Percentiles rank a stretch among this genome's conserved stretches.
Conservation (phyloP, 192 early-diverging fungal genomes). For the Phlyctochytrium arcticum region DNA sequence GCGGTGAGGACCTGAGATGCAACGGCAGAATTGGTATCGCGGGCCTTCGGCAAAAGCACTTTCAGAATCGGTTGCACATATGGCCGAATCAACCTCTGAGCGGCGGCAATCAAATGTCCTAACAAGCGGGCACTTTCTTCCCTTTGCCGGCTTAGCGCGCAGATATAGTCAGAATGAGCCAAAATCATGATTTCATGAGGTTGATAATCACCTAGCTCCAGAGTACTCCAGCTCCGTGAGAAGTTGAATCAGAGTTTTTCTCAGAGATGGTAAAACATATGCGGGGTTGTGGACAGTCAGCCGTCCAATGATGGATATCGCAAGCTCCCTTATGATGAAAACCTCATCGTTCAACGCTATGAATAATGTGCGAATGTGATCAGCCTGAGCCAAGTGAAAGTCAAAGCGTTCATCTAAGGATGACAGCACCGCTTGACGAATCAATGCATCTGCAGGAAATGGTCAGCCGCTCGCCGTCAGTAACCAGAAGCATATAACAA, state of each 20-base stretch:
- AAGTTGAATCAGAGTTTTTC: slow-evolving; percentile 80
- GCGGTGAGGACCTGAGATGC: slow-evolving; percentile 75
- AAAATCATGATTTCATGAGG: no score
- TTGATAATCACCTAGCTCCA: slow-evolving; percentile 43
- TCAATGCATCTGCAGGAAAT: slow-evolving; percentile 60
- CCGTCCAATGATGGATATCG: slow-evolving; percentile 82
- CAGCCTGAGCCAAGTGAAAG: slow-evolving; percentile 82
- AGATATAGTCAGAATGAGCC: background rate
- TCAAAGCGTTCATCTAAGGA: slow-evolving; percentile 83
- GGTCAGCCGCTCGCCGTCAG: background rate
- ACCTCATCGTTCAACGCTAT: slow-evolving; percentile 89
- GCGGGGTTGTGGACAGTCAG: slow-evolving; percentile 85
- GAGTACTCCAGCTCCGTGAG: slow-evolving; percentile 91
- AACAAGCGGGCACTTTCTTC: slow-evolving; percentile 82
- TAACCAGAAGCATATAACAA: background rate
- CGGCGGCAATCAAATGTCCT: slow-evolving; percentile 67
- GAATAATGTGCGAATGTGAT: slow-evolving; percentile 83
- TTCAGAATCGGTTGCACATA: slow-evolving; percentile 87
- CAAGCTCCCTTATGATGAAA: slow-evolving; percentile 78
- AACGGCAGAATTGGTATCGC: slow-evolving; percentile 70
- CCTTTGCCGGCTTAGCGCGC: slow-evolving; percentile 65
- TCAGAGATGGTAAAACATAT: slow-evolving; percentile 84
- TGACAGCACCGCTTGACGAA: slow-evolving; percentile 72
- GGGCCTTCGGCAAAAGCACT: slow-evolving; percentile 76
- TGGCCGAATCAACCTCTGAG: slow-evolving; percentile 79